Base-by-base conservation (phyloP, 176 grass and related monocot genomes). In the Eleusine coracana region DNA sequence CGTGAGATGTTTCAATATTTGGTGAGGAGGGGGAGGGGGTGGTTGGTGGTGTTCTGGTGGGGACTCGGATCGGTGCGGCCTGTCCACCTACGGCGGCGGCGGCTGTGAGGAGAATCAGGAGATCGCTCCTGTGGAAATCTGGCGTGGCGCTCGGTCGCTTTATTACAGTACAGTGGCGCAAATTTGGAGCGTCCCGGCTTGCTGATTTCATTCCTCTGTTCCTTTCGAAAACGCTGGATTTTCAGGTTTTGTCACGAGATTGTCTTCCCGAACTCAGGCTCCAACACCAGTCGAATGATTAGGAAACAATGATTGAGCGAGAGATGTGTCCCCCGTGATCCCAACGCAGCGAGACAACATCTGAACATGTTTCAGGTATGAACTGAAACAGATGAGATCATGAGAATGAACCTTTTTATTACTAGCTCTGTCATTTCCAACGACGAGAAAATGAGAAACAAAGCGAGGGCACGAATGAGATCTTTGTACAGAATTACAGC, bases 71-170 rank as follows among this genome's bases (percentile, higher is more conserved):
- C 11, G 25, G 25, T n/a, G 58, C 58, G 58, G 28, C 28, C 62
- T 79, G 76, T 80, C 77, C 77, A 68, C 77, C 29, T 52, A 10
- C 44, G 62, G 18, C 55, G 7, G 73, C 60, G 0, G 63, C 25
- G 41, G 54, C 54, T 34, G 31, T 34, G 31, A 34, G 2, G 60
- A n/a, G n/a, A n/a, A n/a, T n/a, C n/a, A n/a, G n/a, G n/a, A 39
- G 31, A 23, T 6, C 27, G 6, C 5, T 37, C 29, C 5, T 36
- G 61, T 31, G 13, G 76, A 36, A 66, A 78, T 20, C 27, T 66
- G 76, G 17, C 42, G 76, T 48, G 76, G 28, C 27, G 76, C 5
- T 29, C 18, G 23, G 59, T 11, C 13, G 74, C 50, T 18, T 67
- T 44, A 7, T 61, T 49, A 49, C 59, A 46, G 75, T 48, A 28